These are phyloP conservation scores for Digitaria exilis DNA, from an alignment of 202 grass and related monocot genomes.

Conservation along the genomic window DNA sequence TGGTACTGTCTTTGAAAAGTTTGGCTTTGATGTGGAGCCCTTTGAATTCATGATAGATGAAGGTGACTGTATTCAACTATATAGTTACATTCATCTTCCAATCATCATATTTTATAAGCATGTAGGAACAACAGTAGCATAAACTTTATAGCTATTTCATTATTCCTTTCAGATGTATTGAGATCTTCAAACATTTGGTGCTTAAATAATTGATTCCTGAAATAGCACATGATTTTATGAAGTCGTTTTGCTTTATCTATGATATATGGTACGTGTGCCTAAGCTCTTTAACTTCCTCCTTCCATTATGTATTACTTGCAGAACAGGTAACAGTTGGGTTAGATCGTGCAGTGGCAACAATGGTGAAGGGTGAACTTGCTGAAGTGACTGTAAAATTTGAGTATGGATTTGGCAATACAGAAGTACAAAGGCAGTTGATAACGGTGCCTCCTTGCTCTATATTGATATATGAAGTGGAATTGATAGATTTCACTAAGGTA, in stretches of 20 bases:
- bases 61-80: constrained; percentile 26
- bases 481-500: constrained; percentile 51
- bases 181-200: neutral
- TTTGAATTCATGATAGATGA: constrained; percentile 54
- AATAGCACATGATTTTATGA: neutral
- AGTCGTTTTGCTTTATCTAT: neutral
- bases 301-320: constrained; percentile 1
- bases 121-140: neutral
- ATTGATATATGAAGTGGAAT: constrained; percentile 51
- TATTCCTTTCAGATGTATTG: neutral
- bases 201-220: neutral
- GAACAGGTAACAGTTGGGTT: constrained; percentile 49
- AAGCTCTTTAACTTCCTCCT: neutral
- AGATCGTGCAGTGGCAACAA: constrained; percentile 48
- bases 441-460: constrained; percentile 38
- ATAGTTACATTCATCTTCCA: neutral
- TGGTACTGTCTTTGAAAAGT: constrained; percentile 41
- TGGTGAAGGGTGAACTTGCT: constrained; percentile 48
- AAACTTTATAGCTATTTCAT: neutral
- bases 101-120: neutral
- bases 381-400: constrained; percentile 38
- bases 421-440: constrained; percentile 11
- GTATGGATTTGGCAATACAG: constrained; percentile 42
- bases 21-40: constrained; percentile 44
- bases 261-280: neutral